phyloP scores from a whole-genome alignment of 2,329 filamentous ascomycete genomes.

The Fusarium bactridioides region DNA sequence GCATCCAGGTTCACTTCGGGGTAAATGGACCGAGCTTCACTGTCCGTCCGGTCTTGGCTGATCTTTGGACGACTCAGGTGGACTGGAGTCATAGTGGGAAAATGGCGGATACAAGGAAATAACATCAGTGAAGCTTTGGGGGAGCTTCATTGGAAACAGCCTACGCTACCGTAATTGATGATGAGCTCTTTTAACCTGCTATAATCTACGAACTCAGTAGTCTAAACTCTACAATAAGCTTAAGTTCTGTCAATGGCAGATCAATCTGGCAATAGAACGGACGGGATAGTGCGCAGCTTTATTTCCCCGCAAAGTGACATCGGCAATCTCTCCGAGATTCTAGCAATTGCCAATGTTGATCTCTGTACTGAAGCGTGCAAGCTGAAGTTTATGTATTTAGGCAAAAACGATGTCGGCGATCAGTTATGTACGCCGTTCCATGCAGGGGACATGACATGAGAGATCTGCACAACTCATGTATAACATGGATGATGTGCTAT shows the following conservation, averaged over 20 bases:
- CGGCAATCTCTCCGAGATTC: slow-evolving; percentile 13
- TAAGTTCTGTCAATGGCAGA: neutral
- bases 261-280: neutral
- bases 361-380: neutral
- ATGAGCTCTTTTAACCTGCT: too few relatives aligned
- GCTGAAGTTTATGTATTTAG: slow-evolving; percentile 13
- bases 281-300: neutral
- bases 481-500: neutral
- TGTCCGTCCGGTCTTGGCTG: neutral
- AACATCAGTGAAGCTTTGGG: neutral
- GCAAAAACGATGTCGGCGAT: slow-evolving; percentile 8
- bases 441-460: slow-evolving; percentile 3
- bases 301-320: neutral
- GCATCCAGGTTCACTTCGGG: slow-evolving; percentile 10
- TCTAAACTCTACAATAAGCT: neutral
- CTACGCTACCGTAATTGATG: neutral
- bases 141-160: neutral
- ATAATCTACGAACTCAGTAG: neutral
- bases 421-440: neutral
- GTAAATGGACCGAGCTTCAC: slow-evolving; percentile 5
- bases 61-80: neutral
- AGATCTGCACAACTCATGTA: neutral
- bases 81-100: neutral
- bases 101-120: neutral
- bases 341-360: neutral